Base-by-base conservation (phyloP, 192 early-diverging fungal genomes). In the Backusella circina region DNA sequence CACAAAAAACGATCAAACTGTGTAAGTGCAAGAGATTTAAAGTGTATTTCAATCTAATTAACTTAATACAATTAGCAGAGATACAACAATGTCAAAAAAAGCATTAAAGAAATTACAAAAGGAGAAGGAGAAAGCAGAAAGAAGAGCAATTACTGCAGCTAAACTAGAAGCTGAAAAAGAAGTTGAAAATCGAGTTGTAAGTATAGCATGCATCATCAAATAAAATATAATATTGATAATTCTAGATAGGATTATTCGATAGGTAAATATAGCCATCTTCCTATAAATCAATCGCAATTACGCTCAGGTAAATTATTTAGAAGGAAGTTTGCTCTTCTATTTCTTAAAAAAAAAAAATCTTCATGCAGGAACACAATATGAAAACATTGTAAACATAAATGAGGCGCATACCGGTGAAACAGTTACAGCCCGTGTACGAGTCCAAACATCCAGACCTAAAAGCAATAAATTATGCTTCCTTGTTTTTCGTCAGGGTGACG, bases 61-160 rank as follows among this genome's bases (percentile, higher is more conserved):
- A 23, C 21, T 7, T 21, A n/a, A 35, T 33, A 47, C 8, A 65
- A 86, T 87, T 39, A 92, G 91, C 70, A 92, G 96, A 39, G 97
- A 95, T 69, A 91, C 95, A 75, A 92, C 96, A 21, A 84, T 96
- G 38, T 94, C 95, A 50, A 96, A 97, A 84, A 92, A 91, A 76
- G 93, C 92, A 7, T 86, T 97, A 35, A 99, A 99, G 88, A 99
- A 99, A 87, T 88, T 93, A 8, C 90, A 95, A 75, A 95, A 95
- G 86, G 91, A 96, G 79, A 84, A 86, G 51, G 93, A 96, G 79
- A 99, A 97, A 91, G 93, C 90, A 64, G 92, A 90, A 79, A 86
- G 84, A 36, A 77, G 86, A 72, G 84, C 83, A 4, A 86, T 86
- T 67, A 86, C 85, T 28, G 91, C 88, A 15, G 90, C 85, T 13